Conservation (phyloP, 2,329 filamentous ascomycete genomes). For the Ascochyta fabae region DNA sequence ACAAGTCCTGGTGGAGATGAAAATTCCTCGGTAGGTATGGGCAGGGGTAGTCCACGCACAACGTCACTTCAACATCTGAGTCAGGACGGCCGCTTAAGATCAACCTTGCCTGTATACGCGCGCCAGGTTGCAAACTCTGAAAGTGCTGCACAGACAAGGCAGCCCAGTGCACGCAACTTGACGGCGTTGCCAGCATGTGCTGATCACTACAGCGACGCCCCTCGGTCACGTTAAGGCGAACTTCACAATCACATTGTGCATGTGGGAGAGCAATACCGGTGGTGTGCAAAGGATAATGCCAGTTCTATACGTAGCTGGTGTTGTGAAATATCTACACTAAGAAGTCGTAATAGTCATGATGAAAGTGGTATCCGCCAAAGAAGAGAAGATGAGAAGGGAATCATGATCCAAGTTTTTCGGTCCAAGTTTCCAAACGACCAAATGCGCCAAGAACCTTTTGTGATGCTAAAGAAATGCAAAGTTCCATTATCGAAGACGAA, state of each 20-base stretch:
- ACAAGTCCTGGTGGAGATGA: constrained; percentile 17
- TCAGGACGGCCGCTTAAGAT: neutral
- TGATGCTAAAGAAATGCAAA: constrained; percentile 1
- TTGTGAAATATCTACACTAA: constrained; percentile 12
- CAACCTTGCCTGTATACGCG: constrained; percentile 6
- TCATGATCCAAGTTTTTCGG: neutral
- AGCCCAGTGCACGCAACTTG: neutral
- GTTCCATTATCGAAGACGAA: neutral
- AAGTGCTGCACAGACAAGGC: neutral
- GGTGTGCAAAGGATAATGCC: neutral
- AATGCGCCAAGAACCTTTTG: constrained; percentile 4
- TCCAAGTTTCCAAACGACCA: neutral
- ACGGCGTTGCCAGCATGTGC: neutral
- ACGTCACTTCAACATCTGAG: constrained; percentile 6
- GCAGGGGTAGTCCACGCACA: constrained; percentile 5
- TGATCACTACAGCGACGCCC: neutral
- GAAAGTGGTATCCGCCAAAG: constrained; percentile 15
- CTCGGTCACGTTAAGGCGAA: neutral
- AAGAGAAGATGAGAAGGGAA: constrained; percentile 10
- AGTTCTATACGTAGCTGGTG: constrained; percentile 6
- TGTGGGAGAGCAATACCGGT: neutral
- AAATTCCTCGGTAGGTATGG: constrained; percentile 7
- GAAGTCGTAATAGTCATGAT: constrained; percentile 14
- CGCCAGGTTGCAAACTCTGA: constrained; percentile 1
- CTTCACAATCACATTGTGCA: neutral